These are phyloP conservation scores for Berberis vulgaris DNA, from an alignment of 164 flowering plant species.

Conservation along the genomic window DNA sequence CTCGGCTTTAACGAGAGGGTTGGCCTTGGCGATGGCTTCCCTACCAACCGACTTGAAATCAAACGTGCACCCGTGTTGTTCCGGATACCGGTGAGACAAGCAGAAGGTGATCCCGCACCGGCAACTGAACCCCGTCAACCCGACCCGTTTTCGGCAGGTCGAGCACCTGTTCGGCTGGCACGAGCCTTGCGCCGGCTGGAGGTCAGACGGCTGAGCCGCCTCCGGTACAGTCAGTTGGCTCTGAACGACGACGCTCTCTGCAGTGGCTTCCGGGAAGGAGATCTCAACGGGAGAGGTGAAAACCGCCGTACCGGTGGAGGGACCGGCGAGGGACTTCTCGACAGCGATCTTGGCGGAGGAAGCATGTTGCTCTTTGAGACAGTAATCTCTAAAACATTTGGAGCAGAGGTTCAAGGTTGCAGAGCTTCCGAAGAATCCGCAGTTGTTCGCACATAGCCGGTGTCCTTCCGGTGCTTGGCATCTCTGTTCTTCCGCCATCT, in stretches of 20 bases:
- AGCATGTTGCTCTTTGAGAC: slow-evolving; percentile 10
- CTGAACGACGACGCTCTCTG: slow-evolving; percentile 5
- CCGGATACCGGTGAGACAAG: background rate
- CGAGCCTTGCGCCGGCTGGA: background rate
- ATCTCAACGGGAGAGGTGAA: slow-evolving; percentile 6
- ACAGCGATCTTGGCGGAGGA: slow-evolving; percentile 35
- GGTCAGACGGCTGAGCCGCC: background rate
- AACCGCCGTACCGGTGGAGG: slow-evolving; percentile 21
- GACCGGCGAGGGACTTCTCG: background rate
- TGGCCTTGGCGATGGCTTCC: background rate
- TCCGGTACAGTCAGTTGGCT: background rate
- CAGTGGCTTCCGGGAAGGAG: slow-evolving; percentile 8
- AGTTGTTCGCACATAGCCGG: background rate
- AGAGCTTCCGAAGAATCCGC: background rate
- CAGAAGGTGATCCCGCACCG: slow-evolving; percentile 1
- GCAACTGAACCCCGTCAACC: background rate
- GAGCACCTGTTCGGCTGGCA: background rate
- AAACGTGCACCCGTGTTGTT: background rate
- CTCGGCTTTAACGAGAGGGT: background rate
- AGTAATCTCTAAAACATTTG: background rate
- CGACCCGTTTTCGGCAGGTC: background rate
- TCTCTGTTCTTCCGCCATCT: slow-evolving; percentile 5
- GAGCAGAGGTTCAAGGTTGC: slow-evolving; percentile 2
- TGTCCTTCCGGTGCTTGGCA: background rate
- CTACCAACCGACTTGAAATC: background rate